Evolutionary conservation across 768 basidiomycete genomes (phyloP).

Genomic region (Serendipita indica): DNA sequence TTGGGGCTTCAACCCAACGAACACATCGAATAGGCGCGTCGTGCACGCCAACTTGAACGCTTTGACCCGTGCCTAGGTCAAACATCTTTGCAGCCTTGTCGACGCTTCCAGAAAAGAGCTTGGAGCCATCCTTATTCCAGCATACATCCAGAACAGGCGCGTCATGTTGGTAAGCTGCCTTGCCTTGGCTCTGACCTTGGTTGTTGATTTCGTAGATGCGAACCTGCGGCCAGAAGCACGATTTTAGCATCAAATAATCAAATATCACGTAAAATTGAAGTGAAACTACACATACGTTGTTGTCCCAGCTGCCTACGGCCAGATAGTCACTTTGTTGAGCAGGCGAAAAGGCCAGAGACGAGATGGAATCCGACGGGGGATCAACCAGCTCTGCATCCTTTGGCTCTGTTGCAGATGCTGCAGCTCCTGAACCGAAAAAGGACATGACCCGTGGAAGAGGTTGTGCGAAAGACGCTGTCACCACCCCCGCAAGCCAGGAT

Average conservation of each 20-base stretch:
- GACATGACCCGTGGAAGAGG: conserved; percentile 12
- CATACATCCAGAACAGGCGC: conserved; percentile 77
- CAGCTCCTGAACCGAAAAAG: conserved; percentile 13
- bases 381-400: conserved; percentile 73
- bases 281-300: conserved; percentile 43
- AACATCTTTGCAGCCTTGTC: conserved; percentile 94
- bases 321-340: conserved; percentile 66
- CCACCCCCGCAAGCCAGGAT: neutral
- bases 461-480: neutral
- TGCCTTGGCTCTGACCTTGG: conserved; percentile 66
- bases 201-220: conserved; percentile 80
- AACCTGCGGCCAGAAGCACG: conserved; percentile 38
- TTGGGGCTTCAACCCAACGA: conserved; percentile 63
- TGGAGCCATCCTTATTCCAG: conserved; percentile 92
- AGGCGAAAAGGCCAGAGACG: conserved; percentile 60
- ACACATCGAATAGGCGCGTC: conserved; percentile 79
- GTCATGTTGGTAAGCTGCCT: conserved; percentile 82
- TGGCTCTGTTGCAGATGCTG: conserved; percentile 26
- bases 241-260: conserved; percentile 14
- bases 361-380: conserved; percentile 77
- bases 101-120: conserved; percentile 82
- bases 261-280: neutral
- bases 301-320: conserved; percentile 89
- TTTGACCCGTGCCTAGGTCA: conserved; percentile 70
- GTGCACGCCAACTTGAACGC: conserved; percentile 75